These are phyloP conservation scores for Botryosphaeria dothidea DNA, from an alignment of 2,329 filamentous ascomycete species.

Conservation along the genomic window DNA sequence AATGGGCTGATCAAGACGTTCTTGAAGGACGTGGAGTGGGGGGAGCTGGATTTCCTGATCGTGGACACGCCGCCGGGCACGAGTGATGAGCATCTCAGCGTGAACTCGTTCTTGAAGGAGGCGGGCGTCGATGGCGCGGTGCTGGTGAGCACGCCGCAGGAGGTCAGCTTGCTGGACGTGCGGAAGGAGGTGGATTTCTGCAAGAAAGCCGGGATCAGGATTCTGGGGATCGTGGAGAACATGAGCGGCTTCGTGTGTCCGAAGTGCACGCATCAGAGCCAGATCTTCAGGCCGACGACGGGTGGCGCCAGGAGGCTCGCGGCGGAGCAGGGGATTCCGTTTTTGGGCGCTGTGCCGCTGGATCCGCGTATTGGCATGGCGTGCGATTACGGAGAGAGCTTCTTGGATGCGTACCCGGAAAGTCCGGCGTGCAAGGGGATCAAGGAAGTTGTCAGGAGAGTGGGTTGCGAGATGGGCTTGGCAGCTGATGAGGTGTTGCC, in stretches of 20 bases:
- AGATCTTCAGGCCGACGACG: constrained; percentile 90
- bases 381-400: constrained; percentile 96
- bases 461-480: constrained; percentile 54
- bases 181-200: constrained; percentile 98
- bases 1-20: constrained; percentile 98
- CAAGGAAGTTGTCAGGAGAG: constrained; percentile 72
- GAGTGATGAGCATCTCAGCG: constrained; percentile 90
- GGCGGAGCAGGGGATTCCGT: constrained; percentile 83
- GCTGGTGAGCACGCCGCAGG: constrained; percentile 91
- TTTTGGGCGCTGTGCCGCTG: constrained; percentile 84
- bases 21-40: constrained; percentile 97
- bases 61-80: constrained; percentile 97
- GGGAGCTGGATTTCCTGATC: constrained; percentile 86
- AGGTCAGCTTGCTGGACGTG: constrained; percentile 88
- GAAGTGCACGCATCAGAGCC: constrained; percentile 74
- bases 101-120: constrained; percentile 88
- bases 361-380: constrained; percentile 95
- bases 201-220: constrained; percentile 83
- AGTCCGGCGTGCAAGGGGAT: constrained; percentile 87
- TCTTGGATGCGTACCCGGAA: constrained; percentile 90
- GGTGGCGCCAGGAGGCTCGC: constrained; percentile 81
- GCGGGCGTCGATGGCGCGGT: constrained; percentile 92
- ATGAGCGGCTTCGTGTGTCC: constrained; percentile 98
- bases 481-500: constrained; percentile 31
- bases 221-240: constrained; percentile 92